phyloP scores from a whole-genome alignment of 208 protist species.

The Sergeia podlipaevii region DNA sequence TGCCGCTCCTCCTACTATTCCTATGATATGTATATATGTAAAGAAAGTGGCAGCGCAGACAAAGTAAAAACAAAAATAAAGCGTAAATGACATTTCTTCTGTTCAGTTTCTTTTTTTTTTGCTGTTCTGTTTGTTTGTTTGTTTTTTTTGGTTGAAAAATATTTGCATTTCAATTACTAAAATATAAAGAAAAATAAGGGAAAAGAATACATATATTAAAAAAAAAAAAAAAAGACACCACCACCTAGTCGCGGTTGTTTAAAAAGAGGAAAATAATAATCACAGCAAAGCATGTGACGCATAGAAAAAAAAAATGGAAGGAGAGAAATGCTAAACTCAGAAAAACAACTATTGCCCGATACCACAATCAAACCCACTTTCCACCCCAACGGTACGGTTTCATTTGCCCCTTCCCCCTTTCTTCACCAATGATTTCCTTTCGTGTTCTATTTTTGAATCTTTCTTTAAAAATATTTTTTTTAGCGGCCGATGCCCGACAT shows the following conservation, averaged over 20 bases:
- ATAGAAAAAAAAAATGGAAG: slow-evolving; percentile 5
- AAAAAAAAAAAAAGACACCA: slow-evolving; percentile 7
- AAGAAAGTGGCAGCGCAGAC: slow-evolving; percentile 6
- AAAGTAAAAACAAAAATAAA: slow-evolving; percentile 1
- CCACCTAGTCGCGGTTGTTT: neutral
- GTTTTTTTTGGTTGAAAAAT: slow-evolving; percentile 12
- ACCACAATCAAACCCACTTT: no score
- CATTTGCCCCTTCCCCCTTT: neutral
- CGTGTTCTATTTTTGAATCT: neutral
- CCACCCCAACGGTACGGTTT: no score
- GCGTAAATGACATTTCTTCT: neutral
- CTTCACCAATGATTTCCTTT: neutral
- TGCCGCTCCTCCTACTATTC: no score
- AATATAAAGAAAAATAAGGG: neutral
- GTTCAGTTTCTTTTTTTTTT: slow-evolving; percentile 4
- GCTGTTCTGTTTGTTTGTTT: neutral
- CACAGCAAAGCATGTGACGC: neutral
- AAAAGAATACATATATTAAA: slow-evolving; percentile 5
- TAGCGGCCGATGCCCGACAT: slow-evolving; percentile 22
- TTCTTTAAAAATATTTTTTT: neutral
- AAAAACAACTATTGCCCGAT: no score
- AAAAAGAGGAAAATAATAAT: slow-evolving; percentile 4
- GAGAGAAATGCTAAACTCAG: no score
- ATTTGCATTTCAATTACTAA: neutral
- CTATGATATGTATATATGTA: neutral